Evolutionary conservation across 2,329 filamentous ascomycete genomes (phyloP).

Genomic region (Phialophora expanda): DNA sequence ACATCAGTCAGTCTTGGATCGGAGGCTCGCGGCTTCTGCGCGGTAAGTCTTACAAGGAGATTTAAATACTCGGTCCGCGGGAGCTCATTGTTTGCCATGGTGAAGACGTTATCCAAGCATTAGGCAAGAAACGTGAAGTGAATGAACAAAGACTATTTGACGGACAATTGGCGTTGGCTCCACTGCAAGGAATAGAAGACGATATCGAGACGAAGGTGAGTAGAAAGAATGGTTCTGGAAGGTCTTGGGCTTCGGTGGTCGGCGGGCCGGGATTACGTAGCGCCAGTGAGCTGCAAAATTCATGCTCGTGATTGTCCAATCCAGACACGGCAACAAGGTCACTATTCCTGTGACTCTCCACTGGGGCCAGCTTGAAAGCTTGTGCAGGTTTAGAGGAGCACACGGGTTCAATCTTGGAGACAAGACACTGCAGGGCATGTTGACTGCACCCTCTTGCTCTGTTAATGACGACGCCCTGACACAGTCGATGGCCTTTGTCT

Average conservation of each 20-base stretch:
- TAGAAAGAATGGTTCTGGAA: slow-evolving; percentile 19
- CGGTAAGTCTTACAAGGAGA: slow-evolving; percentile 76
- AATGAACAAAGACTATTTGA: slow-evolving; percentile 4
- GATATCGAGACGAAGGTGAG: slow-evolving; percentile 12
- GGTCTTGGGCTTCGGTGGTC: slow-evolving; percentile 17
- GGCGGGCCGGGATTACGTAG: slow-evolving; percentile 22
- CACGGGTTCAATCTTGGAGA: not conserved
- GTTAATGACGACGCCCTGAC: not conserved
- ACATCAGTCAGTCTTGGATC: slow-evolving; percentile 26
- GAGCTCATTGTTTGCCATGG: slow-evolving; percentile 25
- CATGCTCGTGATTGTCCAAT: no score
- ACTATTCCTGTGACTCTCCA: not conserved
- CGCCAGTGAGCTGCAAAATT: slow-evolving; percentile 8
- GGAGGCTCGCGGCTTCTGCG: slow-evolving; percentile 26
- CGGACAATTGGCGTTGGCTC: slow-evolving; percentile 11
- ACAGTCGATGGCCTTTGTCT: not conserved
- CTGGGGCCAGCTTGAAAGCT: slow-evolving; percentile 2
- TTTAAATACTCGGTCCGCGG: slow-evolving; percentile 82
- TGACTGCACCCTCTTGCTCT: not conserved
- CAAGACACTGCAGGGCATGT: not conserved
- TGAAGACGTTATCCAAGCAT: slow-evolving; percentile 24
- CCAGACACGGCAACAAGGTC: not conserved
- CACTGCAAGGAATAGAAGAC: slow-evolving; percentile 12
- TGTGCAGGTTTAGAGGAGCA: not conserved
- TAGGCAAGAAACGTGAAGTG: slow-evolving; percentile 8